A percentile compares a stretch with the other conserved stretches of the same genome.
Evolutionary conservation across 768 basidiomycete genomes (phyloP).

Genomic region (Porpolomopsis calyptriformis): DNA sequence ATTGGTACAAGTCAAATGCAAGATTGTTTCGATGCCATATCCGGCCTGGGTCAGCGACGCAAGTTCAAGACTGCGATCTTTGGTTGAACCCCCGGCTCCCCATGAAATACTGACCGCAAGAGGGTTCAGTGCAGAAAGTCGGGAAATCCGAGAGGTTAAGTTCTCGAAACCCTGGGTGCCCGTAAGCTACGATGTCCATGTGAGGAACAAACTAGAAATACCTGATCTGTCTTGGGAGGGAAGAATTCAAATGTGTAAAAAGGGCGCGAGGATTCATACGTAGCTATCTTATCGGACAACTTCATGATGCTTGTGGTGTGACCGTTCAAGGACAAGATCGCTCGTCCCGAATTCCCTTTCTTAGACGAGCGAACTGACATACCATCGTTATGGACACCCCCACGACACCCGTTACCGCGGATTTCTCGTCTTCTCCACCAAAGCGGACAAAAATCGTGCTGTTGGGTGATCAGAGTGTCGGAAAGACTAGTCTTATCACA

Average conservation of each 20-base stretch:
- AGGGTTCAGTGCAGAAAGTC: constrained; percentile 67
- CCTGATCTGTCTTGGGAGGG: constrained; percentile 89
- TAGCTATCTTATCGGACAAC: constrained; percentile 56
- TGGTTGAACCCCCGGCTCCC: constrained; percentile 94
- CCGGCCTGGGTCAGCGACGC: constrained; percentile 66
- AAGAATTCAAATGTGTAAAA: constrained; percentile 97
- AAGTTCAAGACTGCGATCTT: constrained; percentile 77
- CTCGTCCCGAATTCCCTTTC: neutral
- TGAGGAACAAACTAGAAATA: constrained; percentile 17
- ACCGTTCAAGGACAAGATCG: neutral
- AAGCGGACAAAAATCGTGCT: constrained; percentile 96
- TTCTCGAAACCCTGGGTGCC: constrained; percentile 76
- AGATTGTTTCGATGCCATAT: constrained; percentile 72
- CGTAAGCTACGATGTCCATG: neutral
- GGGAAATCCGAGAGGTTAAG: constrained; percentile 74
- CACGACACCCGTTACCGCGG: constrained; percentile 62
- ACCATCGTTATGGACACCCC: constrained; percentile 34
- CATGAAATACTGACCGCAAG: constrained; percentile 89
- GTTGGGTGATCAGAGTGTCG: constrained; percentile 94
- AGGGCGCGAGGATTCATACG: constrained; percentile 36
- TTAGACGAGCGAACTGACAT: neutral
- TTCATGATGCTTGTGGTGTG: constrained; percentile 41
- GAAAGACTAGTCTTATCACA: constrained; percentile 97
- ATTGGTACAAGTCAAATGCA: constrained; percentile 97
- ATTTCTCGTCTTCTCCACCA: constrained; percentile 80